A percentile compares a stretch with the other conserved stretches of the same genome.
Evolutionary conservation across 805 yeast species (phyloP).

Genomic region (Spathaspora hagerdaliae): DNA sequence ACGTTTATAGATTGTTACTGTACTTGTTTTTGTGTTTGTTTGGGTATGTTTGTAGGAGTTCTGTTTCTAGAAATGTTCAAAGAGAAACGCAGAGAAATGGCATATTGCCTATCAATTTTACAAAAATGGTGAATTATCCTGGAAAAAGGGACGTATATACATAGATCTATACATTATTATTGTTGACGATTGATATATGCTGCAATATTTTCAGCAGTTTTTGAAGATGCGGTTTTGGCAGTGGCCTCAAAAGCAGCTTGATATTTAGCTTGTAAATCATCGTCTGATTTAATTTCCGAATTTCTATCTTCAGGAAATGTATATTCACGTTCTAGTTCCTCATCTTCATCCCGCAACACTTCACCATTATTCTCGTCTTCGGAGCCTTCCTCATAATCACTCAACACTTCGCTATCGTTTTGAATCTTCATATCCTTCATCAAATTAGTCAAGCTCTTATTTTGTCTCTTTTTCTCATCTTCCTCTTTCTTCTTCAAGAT

Average conservation of each 20-base stretch:
- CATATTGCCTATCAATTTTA: too few species aligned
- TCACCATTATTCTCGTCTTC: slow-evolving; percentile 46
- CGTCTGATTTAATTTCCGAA: slow-evolving; percentile 54
- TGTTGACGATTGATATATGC: slow-evolving; percentile 47
- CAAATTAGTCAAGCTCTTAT: slow-evolving; percentile 62
- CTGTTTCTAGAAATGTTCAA: too few species aligned
- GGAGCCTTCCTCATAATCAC: slow-evolving; percentile 46
- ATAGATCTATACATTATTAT: neutral
- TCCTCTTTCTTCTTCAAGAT: slow-evolving; percentile 72
- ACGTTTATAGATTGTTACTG: too few species aligned
- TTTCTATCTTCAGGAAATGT: slow-evolving; percentile 66
- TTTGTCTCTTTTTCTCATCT: slow-evolving; percentile 68
- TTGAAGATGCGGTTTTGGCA: slow-evolving; percentile 57
- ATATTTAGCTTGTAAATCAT: slow-evolving; percentile 61
- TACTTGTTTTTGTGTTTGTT: too few species aligned
- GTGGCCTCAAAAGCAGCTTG: slow-evolving; percentile 66
- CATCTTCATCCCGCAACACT: slow-evolving; percentile 44
- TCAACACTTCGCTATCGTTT: slow-evolving; percentile 45
- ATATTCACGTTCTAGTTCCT: slow-evolving; percentile 53
- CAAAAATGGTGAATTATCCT: too few species aligned
- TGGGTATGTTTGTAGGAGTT: too few species aligned
- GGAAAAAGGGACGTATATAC: neutral
- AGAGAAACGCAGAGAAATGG: too few species aligned
- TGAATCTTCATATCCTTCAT: slow-evolving; percentile 67
- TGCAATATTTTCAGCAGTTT: slow-evolving; percentile 72